Evolutionary conservation across 169 alveolate species (phyloP).

Genomic region (Eimeria sp.): DNA sequence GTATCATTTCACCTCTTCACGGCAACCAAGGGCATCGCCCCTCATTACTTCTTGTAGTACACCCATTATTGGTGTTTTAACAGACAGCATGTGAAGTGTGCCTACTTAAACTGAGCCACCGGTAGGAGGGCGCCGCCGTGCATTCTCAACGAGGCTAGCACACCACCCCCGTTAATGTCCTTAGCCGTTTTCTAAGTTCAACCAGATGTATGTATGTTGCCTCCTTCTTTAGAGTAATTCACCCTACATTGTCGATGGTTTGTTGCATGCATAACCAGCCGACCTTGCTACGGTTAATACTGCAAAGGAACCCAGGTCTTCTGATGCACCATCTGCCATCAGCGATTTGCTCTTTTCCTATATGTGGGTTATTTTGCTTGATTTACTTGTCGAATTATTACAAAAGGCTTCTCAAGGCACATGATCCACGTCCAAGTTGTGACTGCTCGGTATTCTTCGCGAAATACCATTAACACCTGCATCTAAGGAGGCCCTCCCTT

Average conservation of each 20-base stretch:
- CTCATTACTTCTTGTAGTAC: not conserved
- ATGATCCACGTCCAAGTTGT: not conserved
- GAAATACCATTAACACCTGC: too few species aligned
- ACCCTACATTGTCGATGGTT: not conserved
- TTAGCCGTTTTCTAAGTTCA: not conserved
- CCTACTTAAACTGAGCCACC: not conserved
- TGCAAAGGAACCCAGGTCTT: not conserved
- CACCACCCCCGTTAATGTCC: not conserved
- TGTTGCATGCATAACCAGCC: not conserved
- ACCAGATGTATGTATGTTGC: too few species aligned
- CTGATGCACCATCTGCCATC: not conserved
- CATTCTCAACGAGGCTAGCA: not conserved
- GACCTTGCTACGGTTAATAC: not conserved
- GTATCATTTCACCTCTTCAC: not conserved
- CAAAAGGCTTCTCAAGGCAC: not conserved
- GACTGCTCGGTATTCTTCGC: not conserved
- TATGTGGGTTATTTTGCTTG: not conserved
- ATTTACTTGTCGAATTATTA: not conserved
- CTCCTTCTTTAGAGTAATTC: not conserved
- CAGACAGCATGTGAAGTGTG: not conserved
- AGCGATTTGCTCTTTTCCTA: not conserved
- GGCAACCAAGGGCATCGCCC: not conserved
- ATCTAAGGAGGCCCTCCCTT: not conserved
- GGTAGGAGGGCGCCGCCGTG: not conserved
- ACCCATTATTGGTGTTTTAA: not conserved